phyloP scores from a whole-genome alignment of 805 yeast genomes.

The Diddensiella transvaalensis region DNA sequence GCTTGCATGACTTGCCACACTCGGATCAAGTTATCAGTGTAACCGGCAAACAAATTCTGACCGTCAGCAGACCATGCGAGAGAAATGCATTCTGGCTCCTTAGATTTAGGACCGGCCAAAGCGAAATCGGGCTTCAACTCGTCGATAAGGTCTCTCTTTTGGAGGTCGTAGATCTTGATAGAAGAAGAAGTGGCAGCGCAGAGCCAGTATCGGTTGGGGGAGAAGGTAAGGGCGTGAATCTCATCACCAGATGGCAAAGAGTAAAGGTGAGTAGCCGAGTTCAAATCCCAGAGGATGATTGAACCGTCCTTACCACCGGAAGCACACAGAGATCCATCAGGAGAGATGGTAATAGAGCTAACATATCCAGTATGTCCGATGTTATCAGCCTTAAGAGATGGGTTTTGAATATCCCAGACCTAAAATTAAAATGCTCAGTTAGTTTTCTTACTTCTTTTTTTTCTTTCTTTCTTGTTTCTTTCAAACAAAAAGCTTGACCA shows the following conservation, averaged over 20 bases:
- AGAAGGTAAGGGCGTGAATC: constrained; percentile 97
- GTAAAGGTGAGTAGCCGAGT: constrained; percentile 81
- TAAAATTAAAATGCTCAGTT: constrained; percentile 32
- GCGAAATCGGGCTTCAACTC: constrained; percentile 98
- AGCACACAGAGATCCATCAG: constrained; percentile 99
- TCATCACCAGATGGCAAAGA: constrained; percentile 93
- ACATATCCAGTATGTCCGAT: constrained; percentile 99
- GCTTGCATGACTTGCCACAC: constrained; percentile 98
- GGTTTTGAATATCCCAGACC: constrained; percentile 92
- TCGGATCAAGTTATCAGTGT: constrained; percentile 99
- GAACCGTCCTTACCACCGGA: constrained; percentile 99
- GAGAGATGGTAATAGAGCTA: constrained; percentile 94
- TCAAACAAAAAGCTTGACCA: not conserved
- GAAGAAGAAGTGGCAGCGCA: constrained; percentile 99
- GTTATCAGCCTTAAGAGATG: constrained; percentile 89
- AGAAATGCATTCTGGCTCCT: constrained; percentile 97
- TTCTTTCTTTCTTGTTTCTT: too few species aligned
- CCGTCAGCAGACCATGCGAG: constrained; percentile 99
- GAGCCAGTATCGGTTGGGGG: constrained; percentile 99
- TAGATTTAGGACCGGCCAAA: constrained; percentile 73
- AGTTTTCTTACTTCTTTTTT: too few species aligned
- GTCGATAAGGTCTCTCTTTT: constrained; percentile 89
- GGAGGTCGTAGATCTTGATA: constrained; percentile 97
- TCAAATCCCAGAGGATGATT: constrained; percentile 97
- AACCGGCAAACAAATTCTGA: constrained; percentile 99